A percentile compares a stretch with the other conserved stretches of the same genome.
phyloP scores from a whole-genome alignment of 2,329 filamentous ascomycete genomes.

The Cercospora sesami region DNA sequence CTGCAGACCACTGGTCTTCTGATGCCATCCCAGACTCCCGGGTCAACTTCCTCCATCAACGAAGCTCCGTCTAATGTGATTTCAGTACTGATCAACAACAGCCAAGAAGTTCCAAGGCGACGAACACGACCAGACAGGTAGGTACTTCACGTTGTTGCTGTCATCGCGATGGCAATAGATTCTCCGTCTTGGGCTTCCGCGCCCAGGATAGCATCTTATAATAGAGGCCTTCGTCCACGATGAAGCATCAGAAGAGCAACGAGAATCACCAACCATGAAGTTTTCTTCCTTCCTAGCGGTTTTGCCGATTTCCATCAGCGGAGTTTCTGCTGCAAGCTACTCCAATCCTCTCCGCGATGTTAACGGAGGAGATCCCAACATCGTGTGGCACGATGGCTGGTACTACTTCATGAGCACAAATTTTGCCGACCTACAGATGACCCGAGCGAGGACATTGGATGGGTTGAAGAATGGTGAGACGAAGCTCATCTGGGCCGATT shows the following conservation, averaged over 20 bases:
- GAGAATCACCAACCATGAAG: background rate
- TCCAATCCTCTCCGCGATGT: conserved; percentile 55
- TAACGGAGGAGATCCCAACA: conserved; percentile 56
- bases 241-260: background rate
- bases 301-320: background rate
- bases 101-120: conserved; percentile 2
- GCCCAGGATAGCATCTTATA: background rate
- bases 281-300: background rate
- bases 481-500: conserved; percentile 54
- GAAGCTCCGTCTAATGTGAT: background rate
- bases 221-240: background rate
- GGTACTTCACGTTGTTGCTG: background rate
- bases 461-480: conserved; percentile 57
- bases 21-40: background rate
- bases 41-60: background rate
- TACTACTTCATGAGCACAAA: conserved; percentile 61
- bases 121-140: background rate
- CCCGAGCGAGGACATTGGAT: conserved; percentile 55
- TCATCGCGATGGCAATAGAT: background rate
- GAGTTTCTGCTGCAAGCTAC: conserved; percentile 37
- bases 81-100: background rate
- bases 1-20: background rate
- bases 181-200: conserved; percentile 8
- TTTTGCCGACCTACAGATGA: conserved; percentile 58
- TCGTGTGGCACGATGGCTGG: conserved; percentile 55